Evolutionary conservation across 495 filamentous ascomycete genomes (phyloP), one percentile per base, ranked within the genome.

Genomic region (Penicillium verhagenii): DNA sequence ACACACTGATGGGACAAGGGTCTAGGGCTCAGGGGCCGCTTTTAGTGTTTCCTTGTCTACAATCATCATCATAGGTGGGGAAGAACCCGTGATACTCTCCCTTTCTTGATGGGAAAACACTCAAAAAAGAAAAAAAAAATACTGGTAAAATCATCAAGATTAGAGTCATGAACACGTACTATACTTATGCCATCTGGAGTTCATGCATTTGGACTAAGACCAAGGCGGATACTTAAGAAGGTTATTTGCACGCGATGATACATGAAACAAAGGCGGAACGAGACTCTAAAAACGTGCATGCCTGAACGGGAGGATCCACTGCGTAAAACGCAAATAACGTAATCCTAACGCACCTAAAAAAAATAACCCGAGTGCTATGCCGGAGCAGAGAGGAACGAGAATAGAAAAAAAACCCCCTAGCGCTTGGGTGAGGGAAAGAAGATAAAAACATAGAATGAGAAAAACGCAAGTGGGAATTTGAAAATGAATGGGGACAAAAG

Each of bases 401-500:
- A 45, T 13, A 33, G 59, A 50, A 67, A 65, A 33, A 33, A 64
- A 43, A 54, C 60, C 64, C 56, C 58, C 52, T 59, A 58, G 38
- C 60, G 61, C 64, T 64, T 37, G 52, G 57, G 40, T 59, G 24
- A 52, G 56, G 49, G 18, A 52, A 46, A 16, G 33, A 25, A 28
- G 46, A 20, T 46, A 46, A 26, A 47, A 14, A 53, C 20, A 50
- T 6, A 52, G 9, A 35, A 20, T 13, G 44, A 23, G 20, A 38
- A n/a, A 44, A 33, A 57, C 9, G 14, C 10, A 45, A 24, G 19
- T 48, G 26, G 46, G 28, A 23, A 31, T 31, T 33, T 48, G 52
- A 50, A 55, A 42, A 42, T 45, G 29, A 48, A 53, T 10, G 42
- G 25, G 11, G 23, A 43, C 6, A 53, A 45, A 53, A 53, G 16